These are phyloP conservation scores for Fraxinus pennsylvanica DNA, from an alignment of 257 asterid species.

Conservation along the genomic window DNA sequence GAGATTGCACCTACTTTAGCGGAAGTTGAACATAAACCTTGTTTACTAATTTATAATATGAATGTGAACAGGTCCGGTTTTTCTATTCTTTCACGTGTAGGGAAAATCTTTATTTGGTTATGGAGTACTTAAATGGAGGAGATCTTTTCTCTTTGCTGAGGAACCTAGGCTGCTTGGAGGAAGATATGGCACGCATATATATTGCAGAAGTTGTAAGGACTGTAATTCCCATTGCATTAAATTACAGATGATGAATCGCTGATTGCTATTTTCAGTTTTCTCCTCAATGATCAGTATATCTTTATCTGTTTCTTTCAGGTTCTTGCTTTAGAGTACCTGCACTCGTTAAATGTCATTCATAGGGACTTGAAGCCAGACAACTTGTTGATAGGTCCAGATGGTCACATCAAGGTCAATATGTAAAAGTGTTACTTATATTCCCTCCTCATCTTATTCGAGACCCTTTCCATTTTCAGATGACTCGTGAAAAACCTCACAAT, in stretches of 20 bases:
- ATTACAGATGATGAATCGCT: conserved; percentile 11
- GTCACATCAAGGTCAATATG: conserved; percentile 92
- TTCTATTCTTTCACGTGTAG: conserved; percentile 99
- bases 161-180: conserved; percentile 95
- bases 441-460: background rate
- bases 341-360: conserved; percentile 86
- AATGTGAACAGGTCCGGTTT: conserved; percentile 94
- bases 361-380: conserved; percentile 99
- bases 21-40: conserved; percentile 18
- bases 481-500: background rate
- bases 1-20: conserved; percentile 19
- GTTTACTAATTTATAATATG: conserved; percentile 52
- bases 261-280: conserved; percentile 29
- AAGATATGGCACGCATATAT: conserved; percentile 83
- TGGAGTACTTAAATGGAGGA: conserved; percentile 99
- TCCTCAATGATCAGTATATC: conserved; percentile 25
- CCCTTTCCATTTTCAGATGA: background rate
- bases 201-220: conserved; percentile 97
- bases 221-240: conserved; percentile 15
- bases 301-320: conserved; percentile 55
- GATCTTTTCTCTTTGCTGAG: conserved; percentile 88
- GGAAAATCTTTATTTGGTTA: conserved; percentile 96
- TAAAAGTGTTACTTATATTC: conserved; percentile 24
- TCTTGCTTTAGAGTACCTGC: conserved; percentile 95
- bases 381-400: conserved; percentile 91